Percentiles rank a stretch among this genome's conserved stretches.
These are phyloP conservation scores for Sarocladium strictum DNA, from an alignment of 2,329 filamentous ascomycete genomes.

Conservation along the genomic window DNA sequence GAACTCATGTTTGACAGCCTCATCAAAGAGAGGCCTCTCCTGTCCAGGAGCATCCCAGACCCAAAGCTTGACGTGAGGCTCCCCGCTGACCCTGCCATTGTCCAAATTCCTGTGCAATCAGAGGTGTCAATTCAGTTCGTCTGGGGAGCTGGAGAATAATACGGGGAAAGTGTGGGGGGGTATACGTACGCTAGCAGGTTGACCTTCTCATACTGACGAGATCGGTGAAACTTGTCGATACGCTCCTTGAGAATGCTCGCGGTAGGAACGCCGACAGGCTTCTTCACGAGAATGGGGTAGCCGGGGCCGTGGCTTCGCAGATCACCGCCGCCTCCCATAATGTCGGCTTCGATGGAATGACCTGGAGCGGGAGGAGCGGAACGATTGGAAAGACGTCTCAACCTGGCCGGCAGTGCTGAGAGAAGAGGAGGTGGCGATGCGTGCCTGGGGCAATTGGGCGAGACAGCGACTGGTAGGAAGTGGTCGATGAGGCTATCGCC, in stretches of 20 bases:
- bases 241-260: slow-evolving; percentile 79
- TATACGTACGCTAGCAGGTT: slow-evolving; percentile 63
- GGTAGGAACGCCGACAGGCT: slow-evolving; percentile 71
- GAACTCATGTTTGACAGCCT: slow-evolving; percentile 72
- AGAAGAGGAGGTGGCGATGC: slow-evolving; percentile 15
- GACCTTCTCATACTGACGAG: slow-evolving; percentile 70
- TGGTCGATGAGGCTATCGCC: slow-evolving; percentile 18
- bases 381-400: slow-evolving; percentile 25
- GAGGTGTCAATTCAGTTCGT: background rate
- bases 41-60: slow-evolving; percentile 80
- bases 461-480: slow-evolving; percentile 16
- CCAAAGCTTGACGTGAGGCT: slow-evolving; percentile 73
- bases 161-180: background rate
- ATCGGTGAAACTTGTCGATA: slow-evolving; percentile 72
- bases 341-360: slow-evolving; percentile 23
- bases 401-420: slow-evolving; percentile 4
- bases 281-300: slow-evolving; percentile 45
- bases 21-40: slow-evolving; percentile 76
- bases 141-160: background rate
- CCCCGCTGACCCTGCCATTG: slow-evolving; percentile 48
- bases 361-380: slow-evolving; percentile 30
- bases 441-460: slow-evolving; percentile 20
- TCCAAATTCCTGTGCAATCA: slow-evolving; percentile 27
- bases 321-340: slow-evolving; percentile 46
- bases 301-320: slow-evolving; percentile 34